Base-by-base conservation (phyloP, 345 rosid genomes). In the Cardamine chenopodiifolia region DNA sequence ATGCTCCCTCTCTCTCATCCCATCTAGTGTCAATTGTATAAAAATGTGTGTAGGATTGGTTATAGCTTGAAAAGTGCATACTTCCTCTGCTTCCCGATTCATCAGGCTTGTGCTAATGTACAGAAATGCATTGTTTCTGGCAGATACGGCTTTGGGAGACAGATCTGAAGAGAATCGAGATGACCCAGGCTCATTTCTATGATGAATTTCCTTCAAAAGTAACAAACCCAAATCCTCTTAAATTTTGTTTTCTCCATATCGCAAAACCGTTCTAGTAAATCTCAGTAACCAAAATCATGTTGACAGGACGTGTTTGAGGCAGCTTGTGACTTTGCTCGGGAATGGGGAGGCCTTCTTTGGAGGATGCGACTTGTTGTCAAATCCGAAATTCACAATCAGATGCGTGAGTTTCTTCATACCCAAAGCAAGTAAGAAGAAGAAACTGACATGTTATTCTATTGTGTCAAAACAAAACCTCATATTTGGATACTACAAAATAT, bases 111-210 rank as follows among this genome's bases (percentile, higher is more conserved):
- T 73, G 45, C 55, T 64, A n/a, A 57, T 45, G 17, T 23, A 66
- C 7, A 5, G 6, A 39, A 66, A 31, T 53, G 52, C 62, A 25
- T 32, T 73, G 19, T 73, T 59, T 72, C 2, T 42, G 59, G 73
- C 84, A 95, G 97, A 92, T 95, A 79, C 86, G 97, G 83, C 83
- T 92, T 66, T 95, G 99, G 99, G 99, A 95, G 82, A 22, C 91
- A 6, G 99, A 95, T 84, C 72, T 95, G 72, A 90, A 95, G 74
- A 86, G 99, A 80, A 92, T 90, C 37, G 99, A 95, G 85, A 87
- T 80, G 87, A 84, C 87, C 5, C 89, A 85, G 44, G 83, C 92
- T 5, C 87, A 95, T 80, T 79, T 85, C 70, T 90, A 89, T 44
- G 97, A 92, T 20, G 99, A 92, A 70, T 95, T 95, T 79, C 97